Base-by-base conservation (phyloP, 805 yeast genomes). In the Wickerhamomyces hampshirensis region DNA sequence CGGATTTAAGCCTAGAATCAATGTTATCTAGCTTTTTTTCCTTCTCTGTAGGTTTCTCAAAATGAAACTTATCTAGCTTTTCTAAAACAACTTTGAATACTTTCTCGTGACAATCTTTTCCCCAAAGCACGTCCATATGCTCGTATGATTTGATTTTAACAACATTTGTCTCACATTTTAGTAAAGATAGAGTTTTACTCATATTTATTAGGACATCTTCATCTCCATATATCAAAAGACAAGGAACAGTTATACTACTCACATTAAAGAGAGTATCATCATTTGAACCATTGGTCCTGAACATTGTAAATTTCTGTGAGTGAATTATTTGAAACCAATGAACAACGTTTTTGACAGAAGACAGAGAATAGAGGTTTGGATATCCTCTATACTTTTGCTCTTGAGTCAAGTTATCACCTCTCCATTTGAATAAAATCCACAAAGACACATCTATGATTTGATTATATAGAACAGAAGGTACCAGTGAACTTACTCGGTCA, bases 281-380 rank as follows among this genome's bases (percentile, higher is more conserved):
- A 4, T 26, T 9, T 18, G n/a, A 6, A 15, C 4, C 40, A 15
- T 58, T 65, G 42, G 82, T 89, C 44, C 78, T 82, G 55, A 72
- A 85, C 89, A 82, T 80, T 55, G 83, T 89, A 57, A 86, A 84
- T 33, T 73, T 69, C 30, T 71, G 71, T 10, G 76, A 65, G 21
- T 77, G 66, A 42, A 86, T 85, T 35, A 86, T 84, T 56, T 83
- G 93, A 54, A 83, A 82, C 93, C 93, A 83, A 56, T 83, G 93
- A 13, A 82, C 91, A 21, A 83, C 86, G 21, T 80, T 72, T 56
- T 84, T 85, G 24, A 84, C 95, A 4, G 86, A 76, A 0, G 95
- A 81, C 10, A 86, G 78, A 3, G 93, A 82, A 59, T 84, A 86
- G 44, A 86, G 62, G 55, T 86, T 94, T 13, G 83, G 75, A 56